A percentile compares a stretch with the other conserved stretches of the same genome.
These are phyloP conservation scores for Aphanomyces cochlioides DNA, from an alignment of 352 stramenopile species.

Conservation along the genomic window DNA sequence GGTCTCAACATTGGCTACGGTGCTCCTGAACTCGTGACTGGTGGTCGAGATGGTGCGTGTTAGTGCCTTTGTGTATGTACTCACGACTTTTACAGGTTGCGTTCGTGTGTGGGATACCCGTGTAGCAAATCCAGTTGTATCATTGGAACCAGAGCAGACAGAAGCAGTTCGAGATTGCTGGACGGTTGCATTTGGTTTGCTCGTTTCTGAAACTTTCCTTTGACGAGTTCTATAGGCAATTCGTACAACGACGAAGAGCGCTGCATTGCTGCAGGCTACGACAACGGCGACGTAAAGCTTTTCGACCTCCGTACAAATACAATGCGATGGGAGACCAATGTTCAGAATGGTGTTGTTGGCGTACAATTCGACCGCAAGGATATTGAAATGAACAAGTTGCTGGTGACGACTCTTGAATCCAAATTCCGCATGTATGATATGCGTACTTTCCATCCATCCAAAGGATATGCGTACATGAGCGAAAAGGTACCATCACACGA, in stretches of 20 bases:
- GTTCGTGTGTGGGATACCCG: conserved; percentile 95
- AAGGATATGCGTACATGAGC: conserved; percentile 89
- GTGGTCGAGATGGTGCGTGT: conserved; percentile 79
- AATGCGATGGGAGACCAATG: conserved; percentile 95
- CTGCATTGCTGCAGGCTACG: conserved; percentile 91
- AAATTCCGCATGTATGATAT: conserved; percentile 95
- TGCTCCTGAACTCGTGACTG: conserved; percentile 93
- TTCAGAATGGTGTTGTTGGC: conserved; percentile 94
- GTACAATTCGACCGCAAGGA: conserved; percentile 95
- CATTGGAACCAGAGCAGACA: conserved; percentile 83
- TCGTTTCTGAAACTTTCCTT: neutral
- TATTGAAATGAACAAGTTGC: conserved; percentile 97
- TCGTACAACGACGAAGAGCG: conserved; percentile 92
- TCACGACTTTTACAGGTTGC: conserved; percentile 42
- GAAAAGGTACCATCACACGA: conserved; percentile 61
- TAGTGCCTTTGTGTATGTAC: neutral
- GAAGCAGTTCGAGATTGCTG: conserved; percentile 91
- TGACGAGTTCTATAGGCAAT: conserved; percentile 47
- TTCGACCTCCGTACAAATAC: conserved; percentile 93
- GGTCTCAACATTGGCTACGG: conserved; percentile 86
- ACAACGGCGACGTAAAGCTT: conserved; percentile 97
- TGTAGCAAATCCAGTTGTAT: conserved; percentile 87
- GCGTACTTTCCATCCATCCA: conserved; percentile 86
- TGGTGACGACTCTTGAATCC: conserved; percentile 94
- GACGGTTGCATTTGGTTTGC: conserved; percentile 89